phyloP scores from a whole-genome alignment of 208 protist genomes.

The Angomonas desouzai region DNA sequence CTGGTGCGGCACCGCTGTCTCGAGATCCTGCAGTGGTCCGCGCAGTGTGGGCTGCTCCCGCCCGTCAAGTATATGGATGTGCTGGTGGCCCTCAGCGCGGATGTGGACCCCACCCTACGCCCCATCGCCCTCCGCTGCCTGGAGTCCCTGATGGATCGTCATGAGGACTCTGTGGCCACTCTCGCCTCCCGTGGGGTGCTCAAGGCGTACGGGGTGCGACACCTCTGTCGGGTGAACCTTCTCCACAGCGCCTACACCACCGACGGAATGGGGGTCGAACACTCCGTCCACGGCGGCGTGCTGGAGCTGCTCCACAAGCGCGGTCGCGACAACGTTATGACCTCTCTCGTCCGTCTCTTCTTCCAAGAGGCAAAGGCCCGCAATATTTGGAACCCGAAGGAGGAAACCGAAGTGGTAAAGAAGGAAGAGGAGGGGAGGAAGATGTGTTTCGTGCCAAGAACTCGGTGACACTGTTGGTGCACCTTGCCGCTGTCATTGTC shows the following conservation, averaged over 20 bases:
- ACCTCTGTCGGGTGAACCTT: slow-evolving; percentile 45
- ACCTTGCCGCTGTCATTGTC: slow-evolving; percentile 47
- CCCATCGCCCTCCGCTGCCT: slow-evolving; percentile 41
- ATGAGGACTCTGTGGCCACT: slow-evolving; percentile 59
- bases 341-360: slow-evolving; percentile 55
- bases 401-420: not conserved
- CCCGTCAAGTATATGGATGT: slow-evolving; percentile 54
- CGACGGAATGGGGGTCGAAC: not conserved
- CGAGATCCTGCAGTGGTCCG: slow-evolving; percentile 56
- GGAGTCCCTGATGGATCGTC: slow-evolving; percentile 31
- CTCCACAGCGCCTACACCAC: slow-evolving; percentile 34
- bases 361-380: slow-evolving; percentile 51
- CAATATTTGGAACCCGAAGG: slow-evolving; percentile 40
- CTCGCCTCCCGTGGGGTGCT: slow-evolving; percentile 38
- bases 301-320: slow-evolving; percentile 53
- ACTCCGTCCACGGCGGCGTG: slow-evolving; percentile 36
- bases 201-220: slow-evolving; percentile 49
- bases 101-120: slow-evolving; percentile 40
- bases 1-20: slow-evolving; percentile 46
- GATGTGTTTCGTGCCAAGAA: slow-evolving; percentile 17
- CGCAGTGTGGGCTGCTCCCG: slow-evolving; percentile 63
- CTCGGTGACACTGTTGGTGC: slow-evolving; percentile 49
- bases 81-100: slow-evolving; percentile 54
- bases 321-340: slow-evolving; percentile 50
- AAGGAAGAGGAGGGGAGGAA: not conserved